phyloP scores from a whole-genome alignment of 768 basidiomycete species.

The Podaxis sp. region DNA sequence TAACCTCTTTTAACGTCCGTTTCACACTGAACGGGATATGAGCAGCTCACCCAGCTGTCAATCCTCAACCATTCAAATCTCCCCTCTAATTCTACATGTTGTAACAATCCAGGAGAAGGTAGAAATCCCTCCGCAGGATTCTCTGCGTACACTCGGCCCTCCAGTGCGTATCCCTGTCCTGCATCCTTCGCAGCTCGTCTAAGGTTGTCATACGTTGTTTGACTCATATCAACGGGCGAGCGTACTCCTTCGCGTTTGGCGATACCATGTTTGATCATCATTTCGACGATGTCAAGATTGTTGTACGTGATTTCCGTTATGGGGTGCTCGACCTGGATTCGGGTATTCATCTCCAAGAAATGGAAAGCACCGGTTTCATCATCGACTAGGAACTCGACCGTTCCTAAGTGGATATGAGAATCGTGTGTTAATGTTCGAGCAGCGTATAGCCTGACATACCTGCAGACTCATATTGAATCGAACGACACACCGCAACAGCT shows the following conservation, averaged over 20 bases:
- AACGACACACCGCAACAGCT: slow-evolving; percentile 47
- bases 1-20: slow-evolving; percentile 14
- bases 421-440: background rate
- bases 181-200: slow-evolving; percentile 2
- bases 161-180: slow-evolving; percentile 43
- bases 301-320: slow-evolving; percentile 58
- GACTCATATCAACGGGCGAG: slow-evolving; percentile 31
- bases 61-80: slow-evolving; percentile 54
- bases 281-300: slow-evolving; percentile 58
- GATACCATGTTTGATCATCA: slow-evolving; percentile 64
- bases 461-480: slow-evolving; percentile 57
- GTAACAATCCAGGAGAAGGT: slow-evolving; percentile 64
- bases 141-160: slow-evolving; percentile 63
- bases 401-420: slow-evolving; percentile 38
- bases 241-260: slow-evolving; percentile 28
- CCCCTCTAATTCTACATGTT: slow-evolving; percentile 42
- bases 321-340: slow-evolving; percentile 71
- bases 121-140: slow-evolving; percentile 56
- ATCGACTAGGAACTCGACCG: slow-evolving; percentile 67
- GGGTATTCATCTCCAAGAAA: slow-evolving; percentile 75
- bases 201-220: slow-evolving; percentile 33
- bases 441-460: slow-evolving; percentile 32
- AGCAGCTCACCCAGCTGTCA: slow-evolving; percentile 52
- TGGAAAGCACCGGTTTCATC: slow-evolving; percentile 52
- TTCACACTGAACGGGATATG: too few relatives aligned